A percentile compares a stretch with the other conserved stretches of the same genome.
Evolutionary conservation across 257 asterid species (phyloP).

Genomic region (Nyctanthes arbortristis): DNA sequence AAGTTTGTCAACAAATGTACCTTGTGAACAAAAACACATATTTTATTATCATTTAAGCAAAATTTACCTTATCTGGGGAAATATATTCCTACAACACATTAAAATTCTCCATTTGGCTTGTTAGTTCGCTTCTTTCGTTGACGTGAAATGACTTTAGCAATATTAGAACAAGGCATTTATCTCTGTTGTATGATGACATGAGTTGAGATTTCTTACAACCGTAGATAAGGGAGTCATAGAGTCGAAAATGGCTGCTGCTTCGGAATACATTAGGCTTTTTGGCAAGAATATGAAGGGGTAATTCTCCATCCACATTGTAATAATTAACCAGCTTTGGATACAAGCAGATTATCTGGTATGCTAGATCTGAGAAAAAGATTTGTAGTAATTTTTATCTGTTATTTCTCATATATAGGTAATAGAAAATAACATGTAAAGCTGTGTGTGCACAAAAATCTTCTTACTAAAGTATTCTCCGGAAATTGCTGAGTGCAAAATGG

Average conservation of each 20-base stretch:
- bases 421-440: too few relatives aligned
- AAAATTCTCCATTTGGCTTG: too few relatives aligned
- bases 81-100: too few relatives aligned
- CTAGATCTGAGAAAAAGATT: constrained; percentile 13
- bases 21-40: not conserved
- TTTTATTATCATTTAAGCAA: constrained; percentile 1
- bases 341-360: constrained; percentile 10
- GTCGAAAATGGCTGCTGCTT: constrained; percentile 17
- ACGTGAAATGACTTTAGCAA: too few relatives aligned
- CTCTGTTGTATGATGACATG: too few relatives aligned
- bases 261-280: constrained; percentile 22
- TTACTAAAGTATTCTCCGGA: constrained; percentile 19
- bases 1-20: too few relatives aligned
- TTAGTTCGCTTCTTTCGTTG: too few relatives aligned
- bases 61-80: too few relatives aligned
- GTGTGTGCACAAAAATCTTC: not conserved
- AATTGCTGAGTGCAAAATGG: not conserved
- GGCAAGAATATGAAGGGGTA: constrained; percentile 19
- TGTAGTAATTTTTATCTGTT: not conserved
- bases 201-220: constrained; percentile 8
- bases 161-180: too few relatives aligned
- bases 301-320: constrained; percentile 10
- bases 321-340: constrained; percentile 5
- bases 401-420: too few relatives aligned
- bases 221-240: constrained; percentile 18